phyloP scores from a whole-genome alignment of 768 basidiomycete species.

The Termitomyces sp. region DNA sequence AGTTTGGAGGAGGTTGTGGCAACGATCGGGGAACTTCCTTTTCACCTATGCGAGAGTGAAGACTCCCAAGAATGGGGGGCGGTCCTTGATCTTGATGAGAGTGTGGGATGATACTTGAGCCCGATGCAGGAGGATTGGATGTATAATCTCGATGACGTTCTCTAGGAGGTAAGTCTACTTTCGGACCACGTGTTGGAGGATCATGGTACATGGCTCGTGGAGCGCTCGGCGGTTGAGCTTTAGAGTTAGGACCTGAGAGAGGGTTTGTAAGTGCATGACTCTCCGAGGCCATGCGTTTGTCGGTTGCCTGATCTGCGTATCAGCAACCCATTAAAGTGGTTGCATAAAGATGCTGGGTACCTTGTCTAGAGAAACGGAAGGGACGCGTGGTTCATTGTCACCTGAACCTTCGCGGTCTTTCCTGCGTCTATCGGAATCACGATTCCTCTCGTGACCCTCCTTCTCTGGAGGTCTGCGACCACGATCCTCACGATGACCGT shows the following conservation, averaged over 20 bases:
- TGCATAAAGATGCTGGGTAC: constrained; percentile 26
- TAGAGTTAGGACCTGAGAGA: constrained; percentile 21
- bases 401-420: constrained; percentile 58
- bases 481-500: constrained; percentile 72
- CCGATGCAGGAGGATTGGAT: constrained; percentile 21
- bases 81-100: constrained; percentile 18
- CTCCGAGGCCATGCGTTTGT: constrained; percentile 50
- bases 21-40: constrained; percentile 38
- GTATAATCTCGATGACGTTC: constrained; percentile 47
- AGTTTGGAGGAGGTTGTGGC: constrained; percentile 31
- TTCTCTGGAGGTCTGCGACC: constrained; percentile 62
- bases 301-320: constrained; percentile 32
- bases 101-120: constrained; percentile 12
- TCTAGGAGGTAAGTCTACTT: constrained; percentile 33
- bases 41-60: constrained; percentile 55
- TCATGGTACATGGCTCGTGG: constrained; percentile 64
- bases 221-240: constrained; percentile 49
- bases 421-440: constrained; percentile 65
- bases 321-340: constrained; percentile 5
- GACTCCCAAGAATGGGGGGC: constrained; percentile 22
- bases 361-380: constrained; percentile 46
- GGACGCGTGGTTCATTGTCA: constrained; percentile 36
- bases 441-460: constrained; percentile 58
- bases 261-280: constrained; percentile 30
- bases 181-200: constrained; percentile 29